phyloP scores from a whole-genome alignment of 2,329 filamentous ascomycete species.

The Sporothrix brunneoviolacea region DNA sequence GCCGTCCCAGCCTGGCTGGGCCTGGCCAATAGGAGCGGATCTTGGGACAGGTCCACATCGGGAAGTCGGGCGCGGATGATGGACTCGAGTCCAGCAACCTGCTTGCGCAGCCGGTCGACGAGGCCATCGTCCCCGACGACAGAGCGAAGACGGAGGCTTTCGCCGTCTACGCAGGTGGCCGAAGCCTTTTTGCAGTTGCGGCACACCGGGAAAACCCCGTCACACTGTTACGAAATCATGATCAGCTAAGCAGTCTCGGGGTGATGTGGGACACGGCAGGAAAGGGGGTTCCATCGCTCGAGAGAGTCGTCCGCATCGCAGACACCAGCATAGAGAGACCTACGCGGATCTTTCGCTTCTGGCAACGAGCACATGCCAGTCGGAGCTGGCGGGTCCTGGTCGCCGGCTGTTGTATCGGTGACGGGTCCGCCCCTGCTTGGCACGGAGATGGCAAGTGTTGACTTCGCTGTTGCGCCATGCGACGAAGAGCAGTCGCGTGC shows the following conservation, averaged over 20 bases:
- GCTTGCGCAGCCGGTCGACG: constrained; percentile 26
- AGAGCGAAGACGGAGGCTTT: neutral
- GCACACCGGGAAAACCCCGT: constrained; percentile 36
- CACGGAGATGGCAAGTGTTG: neutral
- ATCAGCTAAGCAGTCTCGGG: neutral
- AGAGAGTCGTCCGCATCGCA: too few relatives aligned
- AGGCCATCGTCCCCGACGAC: neutral
- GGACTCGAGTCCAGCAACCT: constrained; percentile 41
- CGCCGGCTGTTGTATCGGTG: neutral
- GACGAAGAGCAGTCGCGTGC: too few relatives aligned
- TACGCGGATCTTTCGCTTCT: constrained; percentile 44
- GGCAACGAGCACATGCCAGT: constrained; percentile 16
- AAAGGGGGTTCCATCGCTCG: too few relatives aligned
- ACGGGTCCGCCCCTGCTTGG: neutral
- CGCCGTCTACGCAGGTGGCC: constrained; percentile 35
- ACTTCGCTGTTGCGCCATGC: too few relatives aligned
- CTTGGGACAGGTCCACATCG: constrained; percentile 29
- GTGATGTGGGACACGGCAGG: too few relatives aligned
- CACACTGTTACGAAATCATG: constrained; percentile 37
- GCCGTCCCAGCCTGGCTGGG: constrained; percentile 34
- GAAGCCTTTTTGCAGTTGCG: constrained; percentile 37
- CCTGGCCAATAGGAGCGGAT: constrained; percentile 17
- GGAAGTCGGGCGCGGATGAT: constrained; percentile 20
- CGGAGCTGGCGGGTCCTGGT: neutral
- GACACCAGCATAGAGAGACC: too few relatives aligned